Conservation (phyloP, 331 rosid genomes). For the Quercus phellos region DNA sequence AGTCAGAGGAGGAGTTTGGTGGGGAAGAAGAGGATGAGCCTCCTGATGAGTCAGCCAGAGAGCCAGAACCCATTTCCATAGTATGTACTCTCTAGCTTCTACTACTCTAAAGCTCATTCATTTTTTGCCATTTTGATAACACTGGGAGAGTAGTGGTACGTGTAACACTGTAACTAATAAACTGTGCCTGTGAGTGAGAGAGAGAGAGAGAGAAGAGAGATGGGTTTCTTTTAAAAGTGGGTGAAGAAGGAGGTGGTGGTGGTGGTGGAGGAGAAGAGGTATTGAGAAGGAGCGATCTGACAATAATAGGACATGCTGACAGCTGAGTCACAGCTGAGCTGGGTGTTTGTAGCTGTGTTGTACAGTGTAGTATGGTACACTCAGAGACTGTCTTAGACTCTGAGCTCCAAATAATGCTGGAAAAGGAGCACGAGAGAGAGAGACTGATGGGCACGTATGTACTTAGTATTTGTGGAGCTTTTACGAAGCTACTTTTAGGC, state of each 20-base stretch:
- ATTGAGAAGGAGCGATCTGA: constrained; percentile 47
- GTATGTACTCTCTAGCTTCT: not conserved
- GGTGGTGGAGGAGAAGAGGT: constrained; percentile 18
- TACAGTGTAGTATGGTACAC: not conserved
- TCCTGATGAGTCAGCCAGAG: constrained; percentile 38
- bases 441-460: not conserved
- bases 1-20: constrained; percentile 50
- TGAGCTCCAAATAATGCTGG: not conserved
- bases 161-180: not conserved
- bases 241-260: constrained; percentile 19
- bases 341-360: not conserved
- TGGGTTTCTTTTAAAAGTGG: constrained; percentile 5
- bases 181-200: not conserved
- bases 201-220: not conserved
- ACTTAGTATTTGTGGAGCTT: not conserved
- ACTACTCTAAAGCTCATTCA: constrained; percentile 31
- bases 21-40: constrained; percentile 51
- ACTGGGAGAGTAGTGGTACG: not conserved
- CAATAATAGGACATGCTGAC: constrained; percentile 36
- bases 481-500: constrained; percentile 7
- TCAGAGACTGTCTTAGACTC: not conserved
- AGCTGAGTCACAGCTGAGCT: constrained; percentile 19
- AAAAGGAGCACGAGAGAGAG: not conserved
- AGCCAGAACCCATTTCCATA: constrained; percentile 50
- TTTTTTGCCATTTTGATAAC: constrained; percentile 1